Conservation (phyloP, 176 grass and related monocot species). For the Echinochloa phyllopogon region DNA sequence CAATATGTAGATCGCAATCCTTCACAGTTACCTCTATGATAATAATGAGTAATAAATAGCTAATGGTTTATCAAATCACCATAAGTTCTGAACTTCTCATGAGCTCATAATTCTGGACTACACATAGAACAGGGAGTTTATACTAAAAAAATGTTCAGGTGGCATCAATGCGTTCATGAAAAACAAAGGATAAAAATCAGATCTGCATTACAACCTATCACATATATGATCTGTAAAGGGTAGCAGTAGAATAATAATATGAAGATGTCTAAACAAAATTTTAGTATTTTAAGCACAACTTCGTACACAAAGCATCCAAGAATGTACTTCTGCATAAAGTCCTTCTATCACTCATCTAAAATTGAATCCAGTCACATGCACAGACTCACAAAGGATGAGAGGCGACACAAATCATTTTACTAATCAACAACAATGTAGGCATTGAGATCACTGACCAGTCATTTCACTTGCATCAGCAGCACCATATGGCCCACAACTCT, state of each 20-base stretch:
- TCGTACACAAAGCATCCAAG: constrained; percentile 5
- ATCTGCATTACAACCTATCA: constrained; percentile 12
- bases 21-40: constrained; percentile 13
- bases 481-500: constrained; percentile 76
- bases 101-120: constrained; percentile 29
- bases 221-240: constrained; percentile 1
- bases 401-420: neutral
- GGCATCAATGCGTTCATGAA: neutral
- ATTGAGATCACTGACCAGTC: constrained; percentile 59
- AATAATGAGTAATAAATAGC: constrained; percentile 29
- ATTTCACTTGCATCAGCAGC: constrained; percentile 69
- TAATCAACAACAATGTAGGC: constrained; percentile 10
- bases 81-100: constrained; percentile 16
- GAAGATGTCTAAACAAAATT: neutral
- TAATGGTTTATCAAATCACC: constrained; percentile 37
- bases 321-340: constrained; percentile 36
- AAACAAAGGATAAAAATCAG: constrained; percentile 20
- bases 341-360: constrained; percentile 11
- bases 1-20: neutral
- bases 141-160: neutral
- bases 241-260: constrained; percentile 24
- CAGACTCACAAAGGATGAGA: constrained; percentile 20
- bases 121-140: constrained; percentile 32
- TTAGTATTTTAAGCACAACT: constrained; percentile 14
- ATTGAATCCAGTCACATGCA: constrained; percentile 23